Conservation (phyloP, 805 yeast species). For the Priceomyces castillae region DNA sequence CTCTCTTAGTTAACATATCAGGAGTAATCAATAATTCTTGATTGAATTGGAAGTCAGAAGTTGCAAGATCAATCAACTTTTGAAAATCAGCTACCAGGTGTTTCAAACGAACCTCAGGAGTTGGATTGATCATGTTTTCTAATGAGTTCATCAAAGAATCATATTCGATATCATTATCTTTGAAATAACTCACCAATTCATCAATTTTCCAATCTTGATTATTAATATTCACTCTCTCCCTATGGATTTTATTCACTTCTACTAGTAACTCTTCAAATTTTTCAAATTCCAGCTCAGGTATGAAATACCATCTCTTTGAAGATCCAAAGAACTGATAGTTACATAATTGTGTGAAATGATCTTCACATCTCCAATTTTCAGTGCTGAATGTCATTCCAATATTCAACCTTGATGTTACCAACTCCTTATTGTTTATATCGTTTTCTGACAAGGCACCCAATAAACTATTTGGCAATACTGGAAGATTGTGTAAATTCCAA, state of each 20-base stretch:
- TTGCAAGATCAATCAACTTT: conserved; percentile 20
- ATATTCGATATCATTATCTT: conserved; percentile 18
- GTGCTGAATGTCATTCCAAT: conserved; percentile 55
- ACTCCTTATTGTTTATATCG: conserved; percentile 42
- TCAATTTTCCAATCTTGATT: conserved; percentile 20
- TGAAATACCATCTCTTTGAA: conserved; percentile 56
- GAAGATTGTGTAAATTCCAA: conserved; percentile 60
- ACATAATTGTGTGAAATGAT: conserved; percentile 52
- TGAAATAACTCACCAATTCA: conserved; percentile 14
- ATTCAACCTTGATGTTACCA: conserved; percentile 44
- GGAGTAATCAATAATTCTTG: conserved; percentile 53
- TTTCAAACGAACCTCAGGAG: conserved; percentile 26
- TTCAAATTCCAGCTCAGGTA: conserved; percentile 54
- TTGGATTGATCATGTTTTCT: conserved; percentile 29
- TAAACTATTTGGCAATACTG: conserved; percentile 48
- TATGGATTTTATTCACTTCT: conserved; percentile 14
- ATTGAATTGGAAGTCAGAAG: conserved; percentile 23
- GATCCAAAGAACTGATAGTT: conserved; percentile 59
- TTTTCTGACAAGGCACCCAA: conserved; percentile 41
- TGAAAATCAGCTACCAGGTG: conserved; percentile 28
- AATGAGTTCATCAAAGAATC: conserved; percentile 29
- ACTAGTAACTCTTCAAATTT: conserved; percentile 47
- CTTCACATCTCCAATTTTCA: conserved; percentile 59
- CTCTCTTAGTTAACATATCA: conserved; percentile 40
- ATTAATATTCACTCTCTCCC: conserved; percentile 18